Base-by-base conservation (phyloP, 1,284 basidiomycete genomes). In the Austroboletus novae-zelandiae region DNA sequence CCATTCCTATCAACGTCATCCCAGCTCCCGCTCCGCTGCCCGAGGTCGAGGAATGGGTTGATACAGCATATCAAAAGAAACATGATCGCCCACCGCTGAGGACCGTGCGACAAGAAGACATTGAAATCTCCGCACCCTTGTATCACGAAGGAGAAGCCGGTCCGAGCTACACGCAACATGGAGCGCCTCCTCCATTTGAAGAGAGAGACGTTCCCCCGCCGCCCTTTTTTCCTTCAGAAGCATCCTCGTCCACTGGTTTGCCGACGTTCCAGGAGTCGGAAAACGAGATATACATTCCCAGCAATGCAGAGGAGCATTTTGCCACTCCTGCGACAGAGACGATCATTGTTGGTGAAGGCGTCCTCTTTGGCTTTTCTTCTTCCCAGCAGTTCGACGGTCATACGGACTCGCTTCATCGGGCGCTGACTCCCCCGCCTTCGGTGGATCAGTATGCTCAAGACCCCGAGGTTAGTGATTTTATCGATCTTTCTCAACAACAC, bases 251-350 rank as follows among this genome's bases (percentile, higher is more conserved):
- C 27, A 69, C 73, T 23, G 73, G 74, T 20, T 69, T 88, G 20
- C 87, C 87, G 15, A 88, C 86, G 20, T 87, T 91, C 68, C 75
- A 86, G 52, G 88, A 91, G 64, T 89, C 89, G 6, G 88, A 91
- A 61, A 74, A 72, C 29, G 79, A 84, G 52, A 82, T 87, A 57
- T 81, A 83, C 58, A 78, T 86, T 23, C 75, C 85, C 25, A 68
- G 77, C 11, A 66, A 77, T 13, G 64, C 74, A 14, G 74, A 75
- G 45, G 65, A 71, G 17, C 64, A 71, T 37, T 63, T 69, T 52
- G 61, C 68, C 35, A 68, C 72, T 2, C 67, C 70, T 11, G 64
- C 67, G 27, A 60, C 58, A 23, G 59, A 65, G 15, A 65, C 69
- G 31, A 55, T 61, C 25, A 79, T 90, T 54, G 71, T 72, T 15